Conservation (phyloP, 306 rosid species). For the Cicer chorassanicum region DNA sequence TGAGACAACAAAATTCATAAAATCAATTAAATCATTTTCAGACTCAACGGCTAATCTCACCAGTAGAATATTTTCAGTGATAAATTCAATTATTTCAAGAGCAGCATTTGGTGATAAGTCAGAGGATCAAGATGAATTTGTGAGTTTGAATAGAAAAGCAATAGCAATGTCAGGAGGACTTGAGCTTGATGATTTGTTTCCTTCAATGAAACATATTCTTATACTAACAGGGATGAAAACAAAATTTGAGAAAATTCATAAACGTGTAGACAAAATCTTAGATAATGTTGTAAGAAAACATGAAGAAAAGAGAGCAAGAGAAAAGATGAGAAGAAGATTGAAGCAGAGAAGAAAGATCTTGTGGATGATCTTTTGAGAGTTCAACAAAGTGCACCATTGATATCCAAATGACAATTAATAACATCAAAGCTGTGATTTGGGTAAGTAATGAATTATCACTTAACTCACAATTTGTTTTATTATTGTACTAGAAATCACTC, state of each 20-base stretch:
- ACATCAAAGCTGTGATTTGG: constrained; percentile 31
- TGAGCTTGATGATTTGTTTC: constrained; percentile 8
- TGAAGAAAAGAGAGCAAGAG: neutral
- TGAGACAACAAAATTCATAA: neutral
- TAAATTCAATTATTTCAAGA: neutral
- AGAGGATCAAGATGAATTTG: neutral
- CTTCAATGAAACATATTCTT: neutral
- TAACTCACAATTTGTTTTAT: neutral
- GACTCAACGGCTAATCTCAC: neutral
- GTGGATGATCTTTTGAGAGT: constrained; percentile 20
- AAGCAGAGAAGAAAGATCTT: constrained; percentile 2
- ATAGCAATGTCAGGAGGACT: neutral
- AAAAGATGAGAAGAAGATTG: neutral
- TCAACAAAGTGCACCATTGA: constrained; percentile 24
- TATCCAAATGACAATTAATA: neutral
- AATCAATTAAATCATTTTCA: neutral
- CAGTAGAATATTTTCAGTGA: neutral
- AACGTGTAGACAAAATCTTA: neutral
- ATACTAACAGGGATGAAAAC: neutral
- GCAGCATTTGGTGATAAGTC: constrained; percentile 6
- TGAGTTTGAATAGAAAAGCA: neutral
- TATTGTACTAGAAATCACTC: no score
- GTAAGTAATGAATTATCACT: neutral
- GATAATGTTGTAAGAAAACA: neutral
- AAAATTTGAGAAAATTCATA: neutral